Evolutionary conservation across 1,284 basidiomycete genomes (phyloP).

Genomic region (Melanopsichium pennsylvanicum): DNA sequence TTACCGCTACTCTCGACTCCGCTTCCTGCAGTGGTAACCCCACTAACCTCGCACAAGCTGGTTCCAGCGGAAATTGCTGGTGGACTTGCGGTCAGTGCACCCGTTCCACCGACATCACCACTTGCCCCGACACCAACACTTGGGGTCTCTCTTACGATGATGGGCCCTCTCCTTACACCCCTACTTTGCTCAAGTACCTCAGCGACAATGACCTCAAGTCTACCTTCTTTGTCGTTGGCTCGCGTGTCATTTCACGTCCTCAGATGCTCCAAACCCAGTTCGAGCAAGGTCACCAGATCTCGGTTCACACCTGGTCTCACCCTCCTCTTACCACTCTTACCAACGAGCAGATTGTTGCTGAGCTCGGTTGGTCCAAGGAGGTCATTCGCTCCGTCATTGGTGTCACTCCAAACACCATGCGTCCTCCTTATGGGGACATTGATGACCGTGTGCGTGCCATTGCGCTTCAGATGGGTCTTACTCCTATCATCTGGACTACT

Average conservation of each 20-base stretch:
- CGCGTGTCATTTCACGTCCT: slow-evolving; percentile 83
- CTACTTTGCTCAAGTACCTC: slow-evolving; percentile 75
- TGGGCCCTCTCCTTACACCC: slow-evolving; percentile 82
- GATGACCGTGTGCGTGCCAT: slow-evolving; percentile 65
- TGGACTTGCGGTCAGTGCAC: slow-evolving; percentile 86
- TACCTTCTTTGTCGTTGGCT: slow-evolving; percentile 93
- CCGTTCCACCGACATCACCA: slow-evolving; percentile 75
- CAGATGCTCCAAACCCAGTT: slow-evolving; percentile 81
- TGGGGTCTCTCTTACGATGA: slow-evolving; percentile 79
- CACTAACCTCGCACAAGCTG: slow-evolving; percentile 70
- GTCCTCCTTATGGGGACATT: slow-evolving; percentile 65
- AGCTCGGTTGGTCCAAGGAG: slow-evolving; percentile 89
- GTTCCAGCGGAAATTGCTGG: slow-evolving; percentile 73
- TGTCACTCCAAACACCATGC: slow-evolving; percentile 67
- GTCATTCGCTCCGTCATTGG: slow-evolving; percentile 72
- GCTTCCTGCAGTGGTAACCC: slow-evolving; percentile 76
- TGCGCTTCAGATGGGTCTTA: slow-evolving; percentile 58
- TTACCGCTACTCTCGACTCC: slow-evolving; percentile 71
- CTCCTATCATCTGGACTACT: slow-evolving; percentile 64
- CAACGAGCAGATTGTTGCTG: slow-evolving; percentile 87
- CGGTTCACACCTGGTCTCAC: slow-evolving; percentile 70
- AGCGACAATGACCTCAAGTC: slow-evolving; percentile 74
- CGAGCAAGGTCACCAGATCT: slow-evolving; percentile 72
- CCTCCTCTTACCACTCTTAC: slow-evolving; percentile 77
- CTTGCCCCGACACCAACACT: slow-evolving; percentile 79